These are phyloP conservation scores for Manihot esculenta DNA, from an alignment of 441 rosid genomes.

Conservation along the genomic window DNA sequence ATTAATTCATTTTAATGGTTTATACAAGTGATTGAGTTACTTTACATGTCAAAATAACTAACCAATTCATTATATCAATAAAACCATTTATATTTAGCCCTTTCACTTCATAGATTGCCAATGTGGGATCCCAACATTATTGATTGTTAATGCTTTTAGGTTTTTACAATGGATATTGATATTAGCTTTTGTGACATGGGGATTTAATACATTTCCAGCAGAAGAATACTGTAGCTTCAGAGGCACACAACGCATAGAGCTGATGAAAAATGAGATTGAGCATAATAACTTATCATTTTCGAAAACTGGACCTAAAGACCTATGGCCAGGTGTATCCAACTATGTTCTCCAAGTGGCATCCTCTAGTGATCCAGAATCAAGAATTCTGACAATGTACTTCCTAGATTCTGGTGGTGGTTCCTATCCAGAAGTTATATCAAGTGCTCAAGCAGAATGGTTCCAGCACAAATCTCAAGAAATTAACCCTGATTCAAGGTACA, in stretches of 20 bases:
- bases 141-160: constrained; percentile 2
- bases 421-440: constrained; percentile 69
- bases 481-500: constrained; percentile 69
- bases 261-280: constrained; percentile 53
- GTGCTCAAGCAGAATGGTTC: constrained; percentile 81
- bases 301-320: constrained; percentile 50
- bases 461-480: constrained; percentile 43
- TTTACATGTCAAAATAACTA: too few species aligned
- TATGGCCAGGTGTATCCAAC: constrained; percentile 87
- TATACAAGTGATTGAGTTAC: too few species aligned
- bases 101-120: too few species aligned
- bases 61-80: too few species aligned
- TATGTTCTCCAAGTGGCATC: constrained; percentile 52
- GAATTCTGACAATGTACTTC: constrained; percentile 58
- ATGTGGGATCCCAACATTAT: too few species aligned
- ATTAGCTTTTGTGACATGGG: constrained; percentile 5
- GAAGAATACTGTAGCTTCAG: constrained; percentile 47
- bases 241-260: constrained; percentile 58
- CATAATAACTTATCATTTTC: constrained; percentile 49
- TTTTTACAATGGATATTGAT: constrained; percentile 4
- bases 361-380: constrained; percentile 30
- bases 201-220: constrained; percentile 21
- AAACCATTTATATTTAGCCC: too few species aligned
- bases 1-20: too few species aligned
- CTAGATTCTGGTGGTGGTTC: constrained; percentile 96